A percentile compares a stretch with the other conserved stretches of the same genome.
Evolutionary conservation across 768 basidiomycete genomes (phyloP).

Genomic region (Trametes villosa): DNA sequence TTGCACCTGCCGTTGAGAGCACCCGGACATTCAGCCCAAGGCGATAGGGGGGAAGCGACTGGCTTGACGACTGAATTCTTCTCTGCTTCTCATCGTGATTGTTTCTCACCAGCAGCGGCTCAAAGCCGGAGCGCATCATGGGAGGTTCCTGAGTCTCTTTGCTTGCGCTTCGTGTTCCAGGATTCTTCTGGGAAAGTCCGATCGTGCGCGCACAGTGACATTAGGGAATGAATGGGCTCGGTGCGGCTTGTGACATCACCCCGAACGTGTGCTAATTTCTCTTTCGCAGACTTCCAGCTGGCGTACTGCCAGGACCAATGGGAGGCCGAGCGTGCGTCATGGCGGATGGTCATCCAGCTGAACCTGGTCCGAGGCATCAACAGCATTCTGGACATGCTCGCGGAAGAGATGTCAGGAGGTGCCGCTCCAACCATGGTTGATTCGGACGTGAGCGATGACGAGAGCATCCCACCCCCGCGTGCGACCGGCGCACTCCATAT

Average conservation of each 20-base stretch:
- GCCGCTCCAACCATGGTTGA: conserved; percentile 3
- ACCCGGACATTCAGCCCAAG: too few relatives aligned
- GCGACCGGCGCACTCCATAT: conserved; percentile 41
- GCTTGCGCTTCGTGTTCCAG: too few relatives aligned
- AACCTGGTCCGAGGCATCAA: conserved; percentile 78
- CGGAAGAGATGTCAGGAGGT: conserved; percentile 53
- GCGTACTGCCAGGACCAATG: conserved; percentile 64
- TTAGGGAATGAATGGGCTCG: background rate
- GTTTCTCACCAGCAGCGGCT: too few relatives aligned
- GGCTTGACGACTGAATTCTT: too few relatives aligned
- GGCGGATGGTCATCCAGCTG: conserved; percentile 79
- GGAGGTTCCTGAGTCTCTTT: too few relatives aligned
- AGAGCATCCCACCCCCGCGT: conserved; percentile 1
- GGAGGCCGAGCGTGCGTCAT: conserved; percentile 72
- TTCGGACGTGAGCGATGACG: conserved; percentile 23
- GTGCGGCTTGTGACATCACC: background rate
- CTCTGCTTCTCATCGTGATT: too few relatives aligned
- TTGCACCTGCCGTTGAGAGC: too few relatives aligned
- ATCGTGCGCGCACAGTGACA: background rate
- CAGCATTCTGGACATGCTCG: conserved; percentile 63
- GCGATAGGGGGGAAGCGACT: too few relatives aligned
- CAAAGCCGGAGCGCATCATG: too few relatives aligned
- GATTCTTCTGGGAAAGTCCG: too few relatives aligned
- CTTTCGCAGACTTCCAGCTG: conserved; percentile 67
- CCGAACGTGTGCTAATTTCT: background rate